Evolutionary conservation across 495 filamentous ascomycete species (phyloP), one percentile per base, ranked within the genome.

Genomic region (Choiromyces venosus): DNA sequence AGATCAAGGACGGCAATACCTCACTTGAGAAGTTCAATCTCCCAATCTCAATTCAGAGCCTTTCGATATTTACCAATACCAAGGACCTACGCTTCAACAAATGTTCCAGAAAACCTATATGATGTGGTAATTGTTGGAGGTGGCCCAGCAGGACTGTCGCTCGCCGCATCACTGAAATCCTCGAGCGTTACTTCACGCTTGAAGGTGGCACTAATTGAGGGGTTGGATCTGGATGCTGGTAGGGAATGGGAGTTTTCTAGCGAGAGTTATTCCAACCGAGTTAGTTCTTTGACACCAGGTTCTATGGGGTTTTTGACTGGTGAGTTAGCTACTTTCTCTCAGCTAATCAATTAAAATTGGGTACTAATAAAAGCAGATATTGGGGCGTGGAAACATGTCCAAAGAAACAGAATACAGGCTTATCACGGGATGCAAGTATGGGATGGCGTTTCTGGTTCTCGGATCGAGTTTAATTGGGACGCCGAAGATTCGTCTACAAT

Each of bases 121-220:
- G 94, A 97, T 87, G 91, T 98, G 39, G 93, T 97, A 68, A 95
- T 93, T 73, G 91, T 99, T 74, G 96, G 96, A 68, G 96, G 95
- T 37, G 96, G 96, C n/a, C 96, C 95, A 19, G 95, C 94, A 12
- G 96, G 96, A 67, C 85, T 99, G 64, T 94, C 92, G 77, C 87
- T 99, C 33, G 83, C 97, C 70, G 89, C 92, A 72, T 93, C 93
- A 75, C 87, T 99, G 61, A 87, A 86, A 66, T 87, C 93, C 16
- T 93, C 90, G 9, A 87, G 89, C 8, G 84, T 88, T 12, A 96
- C 95, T 3, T 86, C 90, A 35, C 85, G 87, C 75, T 88, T 99
- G 37, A 91, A 89, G 78, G 85, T 97, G 37, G 96, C 95, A 71
- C 89, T 99, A 72, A 86, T 99, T 75, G 96, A 99, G 83, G 89